Percentiles rank a stretch among this genome's conserved stretches.
These are phyloP conservation scores for Barbatosphaeria neglecta DNA, from an alignment of 495 filamentous ascomycete genomes.

Conservation along the genomic window DNA sequence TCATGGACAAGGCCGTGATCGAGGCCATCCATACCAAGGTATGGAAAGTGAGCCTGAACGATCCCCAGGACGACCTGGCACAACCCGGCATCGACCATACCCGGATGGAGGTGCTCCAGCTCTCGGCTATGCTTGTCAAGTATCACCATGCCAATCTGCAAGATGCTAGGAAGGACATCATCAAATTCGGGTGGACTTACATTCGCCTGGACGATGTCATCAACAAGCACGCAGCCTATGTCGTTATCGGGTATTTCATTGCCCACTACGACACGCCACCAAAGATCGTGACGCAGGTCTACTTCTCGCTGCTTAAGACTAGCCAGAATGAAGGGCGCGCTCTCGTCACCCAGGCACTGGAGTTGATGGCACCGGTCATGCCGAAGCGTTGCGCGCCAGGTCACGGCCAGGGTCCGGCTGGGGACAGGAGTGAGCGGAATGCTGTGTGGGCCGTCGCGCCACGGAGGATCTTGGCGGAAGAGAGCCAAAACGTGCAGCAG, in stretches of 20 bases:
- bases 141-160: slow-evolving; percentile 75
- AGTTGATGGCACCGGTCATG: slow-evolving; percentile 85
- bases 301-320: slow-evolving; percentile 77
- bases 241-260: slow-evolving; percentile 95
- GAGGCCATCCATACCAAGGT: slow-evolving; percentile 87
- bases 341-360: slow-evolving; percentile 85
- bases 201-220: slow-evolving; percentile 96
- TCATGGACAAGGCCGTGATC: slow-evolving; percentile 81
- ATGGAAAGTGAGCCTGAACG: slow-evolving; percentile 79
- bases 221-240: slow-evolving; percentile 97
- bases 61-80: slow-evolving; percentile 71
- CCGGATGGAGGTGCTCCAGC: slow-evolving; percentile 86
- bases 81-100: slow-evolving; percentile 90
- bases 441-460: slow-evolving; percentile 81
- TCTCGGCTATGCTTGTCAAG: slow-evolving; percentile 89
- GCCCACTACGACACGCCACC: slow-evolving; percentile 90
- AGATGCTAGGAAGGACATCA: slow-evolving; percentile 92
- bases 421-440: slow-evolving; percentile 27
- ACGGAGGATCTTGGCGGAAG: slow-evolving; percentile 81
- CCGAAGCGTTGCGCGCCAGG: slow-evolving; percentile 52
- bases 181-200: slow-evolving; percentile 98
- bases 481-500: slow-evolving; percentile 93
- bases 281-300: slow-evolving; percentile 92
- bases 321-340: slow-evolving; percentile 91
- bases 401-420: slow-evolving; percentile 8